Evolutionary conservation across 805 yeast genomes (phyloP), one percentile per base, ranked within the genome.

Genomic region (Candida ficus): DNA sequence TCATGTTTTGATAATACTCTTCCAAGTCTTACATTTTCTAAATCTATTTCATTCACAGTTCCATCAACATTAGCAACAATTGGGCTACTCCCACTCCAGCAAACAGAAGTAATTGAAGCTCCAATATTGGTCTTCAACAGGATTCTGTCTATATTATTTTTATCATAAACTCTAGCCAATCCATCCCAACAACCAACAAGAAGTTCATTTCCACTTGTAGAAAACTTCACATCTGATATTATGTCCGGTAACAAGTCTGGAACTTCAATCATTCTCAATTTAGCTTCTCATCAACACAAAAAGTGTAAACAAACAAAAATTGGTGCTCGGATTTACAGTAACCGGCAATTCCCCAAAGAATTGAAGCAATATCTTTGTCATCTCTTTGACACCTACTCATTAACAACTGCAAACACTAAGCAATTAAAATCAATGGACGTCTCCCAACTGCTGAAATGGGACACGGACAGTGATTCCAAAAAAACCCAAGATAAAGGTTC

Each of bases 121-220:
- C 17, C 54, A 13, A 39, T 47, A 23, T 16, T 28, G 7, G 47
- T 43, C 29, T 46, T 58, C 48, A 47, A 53, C 44, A 35, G 58
- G 31, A 38, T 53, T 53, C 33, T 60, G 42, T 49, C 38, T 10
- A 50, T 46, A 4, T 46, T 38, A 19, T 57, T 55, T 1, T 64
- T 56, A 43, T 70, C 69, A 50, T 70, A 78, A 4, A 76, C 56
- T 5, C 66, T 52, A 0, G 78, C 52, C 4, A 63, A 52, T 4
- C 75, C 71, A 48, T 78, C 84, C 86, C 88, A 81, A 0, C 80
- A 64, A 2, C 81, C 65, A 1, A 67, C 75, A 4, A 75, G 55
- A 12, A 80, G 60, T 37, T 68, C 67, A n/a, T 48, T 45, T 10
- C 48, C 47, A 7, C 28, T 36, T 3, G 68, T 67, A 3, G 71